Evolutionary conservation across 2,329 filamentous ascomycete species (phyloP), one percentile per base, ranked within the genome.

Genomic region (Exserohilum turcica): DNA sequence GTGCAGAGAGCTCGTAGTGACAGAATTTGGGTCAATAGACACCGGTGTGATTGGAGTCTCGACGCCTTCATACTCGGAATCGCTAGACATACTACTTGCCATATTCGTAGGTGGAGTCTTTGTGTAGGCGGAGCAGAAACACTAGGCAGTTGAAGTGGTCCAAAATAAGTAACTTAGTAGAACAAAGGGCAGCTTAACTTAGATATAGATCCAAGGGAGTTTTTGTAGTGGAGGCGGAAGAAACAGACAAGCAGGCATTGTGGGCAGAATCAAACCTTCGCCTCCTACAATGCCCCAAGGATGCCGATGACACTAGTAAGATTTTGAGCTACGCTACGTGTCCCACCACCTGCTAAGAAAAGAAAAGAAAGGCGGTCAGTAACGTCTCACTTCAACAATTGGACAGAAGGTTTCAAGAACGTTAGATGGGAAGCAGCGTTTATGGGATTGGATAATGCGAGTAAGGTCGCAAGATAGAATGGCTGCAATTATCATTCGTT

Each of bases 1-100:
- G 16, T 69, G 62, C 1, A 80, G 67, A 5, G 73, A 76, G 15
- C 42, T 48, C 0, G 70, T 71, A 16, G 71, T 74, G 39, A 70
- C 31, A 2, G 36, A 36, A 40, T 64, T 52, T 1, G 52, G 40
- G 27, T 64, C 56, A 12, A 59, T 42, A 1, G 16, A 7, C 10
- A 40, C 7, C 15, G 52, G 43, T 3, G 37, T 15, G 37, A 37
- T 29, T n/a, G 32, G 43, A 15, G 24, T 19, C 6, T 33, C 38
- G 9, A 15, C 8, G 13, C 24, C 36, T 7, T 46, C 42, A 10
- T 29, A 24, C 9, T 46, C 37, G 19, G 45, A 42, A n/a, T 39
- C 16, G 36, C 36, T 13, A 6, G 18, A 37, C 33, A 37, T 37
- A 37, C 33, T 13, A 37, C 33, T 37, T 37, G 33, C 33, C 33